phyloP scores from a whole-genome alignment of 1,284 basidiomycete genomes.

The Ganoderma boninense region DNA sequence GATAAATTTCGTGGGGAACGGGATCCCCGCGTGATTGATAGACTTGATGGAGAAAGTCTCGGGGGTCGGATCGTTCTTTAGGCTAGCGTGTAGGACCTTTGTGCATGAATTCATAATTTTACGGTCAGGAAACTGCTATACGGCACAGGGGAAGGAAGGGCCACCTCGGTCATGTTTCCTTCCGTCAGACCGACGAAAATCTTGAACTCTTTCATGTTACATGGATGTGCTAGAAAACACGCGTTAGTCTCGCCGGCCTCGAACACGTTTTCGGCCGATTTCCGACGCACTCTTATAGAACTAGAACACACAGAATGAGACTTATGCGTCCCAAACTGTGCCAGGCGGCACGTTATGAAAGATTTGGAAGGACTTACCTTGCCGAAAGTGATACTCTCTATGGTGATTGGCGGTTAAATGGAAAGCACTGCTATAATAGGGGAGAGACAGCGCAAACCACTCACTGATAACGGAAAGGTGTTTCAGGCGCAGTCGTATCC shows the following conservation, averaged over 20 bases:
- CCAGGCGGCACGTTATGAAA: neutral
- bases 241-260: conserved; percentile 13
- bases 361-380: conserved; percentile 58
- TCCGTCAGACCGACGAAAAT: conserved; percentile 69
- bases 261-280: neutral
- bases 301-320: conserved; percentile 41
- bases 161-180: conserved; percentile 64
- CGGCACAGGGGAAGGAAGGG: neutral
- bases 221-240: conserved; percentile 66
- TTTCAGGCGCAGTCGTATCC: conserved; percentile 74
- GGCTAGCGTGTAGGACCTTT: conserved; percentile 60
- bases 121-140: neutral
- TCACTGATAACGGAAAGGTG: conserved; percentile 69
- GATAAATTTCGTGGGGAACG: conserved; percentile 70
- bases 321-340: neutral
- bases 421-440: neutral
- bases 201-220: conserved; percentile 85
- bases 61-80: conserved; percentile 69
- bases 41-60: conserved; percentile 71
- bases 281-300: conserved; percentile 57
- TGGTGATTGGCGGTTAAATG: neutral
- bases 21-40: conserved; percentile 60
- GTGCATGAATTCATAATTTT: neutral
- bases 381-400: conserved; percentile 80
- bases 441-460: conserved; percentile 39